These are phyloP conservation scores for Tulasnella sp. DNA, from an alignment of 768 basidiomycete species.

Conservation along the genomic window DNA sequence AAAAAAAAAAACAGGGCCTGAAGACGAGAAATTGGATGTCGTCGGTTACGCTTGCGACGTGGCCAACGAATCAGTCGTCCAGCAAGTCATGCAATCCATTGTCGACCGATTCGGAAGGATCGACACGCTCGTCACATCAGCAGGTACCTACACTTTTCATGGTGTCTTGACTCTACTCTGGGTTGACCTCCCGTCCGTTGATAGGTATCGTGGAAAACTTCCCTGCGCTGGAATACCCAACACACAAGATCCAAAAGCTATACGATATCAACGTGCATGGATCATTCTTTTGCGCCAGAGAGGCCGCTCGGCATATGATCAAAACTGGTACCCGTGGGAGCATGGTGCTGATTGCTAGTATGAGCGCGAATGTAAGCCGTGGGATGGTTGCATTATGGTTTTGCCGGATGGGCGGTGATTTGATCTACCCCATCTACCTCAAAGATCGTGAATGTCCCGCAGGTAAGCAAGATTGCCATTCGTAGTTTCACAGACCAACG, in stretches of 20 bases:
- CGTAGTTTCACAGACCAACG: neutral
- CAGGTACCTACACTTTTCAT: slow-evolving; percentile 39
- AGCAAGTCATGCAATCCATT: slow-evolving; percentile 56
- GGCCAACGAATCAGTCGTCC: slow-evolving; percentile 66
- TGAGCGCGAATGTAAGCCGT: slow-evolving; percentile 73
- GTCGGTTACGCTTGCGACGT: slow-evolving; percentile 83
- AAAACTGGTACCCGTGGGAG: slow-evolving; percentile 57
- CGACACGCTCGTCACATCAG: slow-evolving; percentile 79
- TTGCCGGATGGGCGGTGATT: neutral
- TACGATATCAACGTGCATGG: slow-evolving; percentile 94
- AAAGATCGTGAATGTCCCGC: slow-evolving; percentile 82
- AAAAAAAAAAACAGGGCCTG: slow-evolving; percentile 42
- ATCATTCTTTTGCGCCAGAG: slow-evolving; percentile 89
- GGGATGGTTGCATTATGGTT: neutral
- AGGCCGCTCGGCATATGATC: slow-evolving; percentile 86
- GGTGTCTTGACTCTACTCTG: too few relatives aligned
- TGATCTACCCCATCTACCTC: slow-evolving; percentile 8
- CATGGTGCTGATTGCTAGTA: slow-evolving; percentile 79
- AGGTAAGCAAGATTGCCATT: slow-evolving; percentile 34
- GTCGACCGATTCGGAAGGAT: slow-evolving; percentile 57
- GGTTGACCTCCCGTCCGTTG: slow-evolving; percentile 7
- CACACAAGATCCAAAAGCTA: slow-evolving; percentile 69
- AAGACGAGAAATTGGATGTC: slow-evolving; percentile 37
- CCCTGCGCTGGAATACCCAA: slow-evolving; percentile 76
- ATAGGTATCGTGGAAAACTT: slow-evolving; percentile 82